Percentiles rank a stretch among this genome's conserved stretches.
phyloP scores from a whole-genome alignment of 805 yeast genomes.

The Candida peoriensis region DNA sequence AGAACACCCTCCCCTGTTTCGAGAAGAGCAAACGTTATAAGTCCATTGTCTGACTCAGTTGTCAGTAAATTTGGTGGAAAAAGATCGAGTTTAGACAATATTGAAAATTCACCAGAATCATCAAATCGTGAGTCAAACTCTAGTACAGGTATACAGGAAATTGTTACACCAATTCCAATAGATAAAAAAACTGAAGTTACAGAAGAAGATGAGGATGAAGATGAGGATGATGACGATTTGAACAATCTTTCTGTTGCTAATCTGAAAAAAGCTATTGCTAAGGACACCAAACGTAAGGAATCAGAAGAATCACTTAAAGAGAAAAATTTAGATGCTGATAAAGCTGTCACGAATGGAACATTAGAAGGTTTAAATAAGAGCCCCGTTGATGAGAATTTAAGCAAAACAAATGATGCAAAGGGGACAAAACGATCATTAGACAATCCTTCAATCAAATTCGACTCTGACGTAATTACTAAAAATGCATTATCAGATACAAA shows the following conservation, averaged over 20 bases:
- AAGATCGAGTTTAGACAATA: slow-evolving; percentile 12
- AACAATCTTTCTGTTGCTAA: slow-evolving; percentile 1
- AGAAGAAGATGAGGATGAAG: not conserved
- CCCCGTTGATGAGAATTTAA: too few relatives aligned
- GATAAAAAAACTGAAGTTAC: not conserved
- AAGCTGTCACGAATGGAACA: too few relatives aligned
- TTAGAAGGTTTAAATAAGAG: too few relatives aligned
- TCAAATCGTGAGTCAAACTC: not conserved
- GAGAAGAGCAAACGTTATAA: slow-evolving; percentile 7
- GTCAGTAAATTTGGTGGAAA: slow-evolving; percentile 19
- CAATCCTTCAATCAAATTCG: too few relatives aligned
- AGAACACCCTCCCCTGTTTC: slow-evolving; percentile 12
- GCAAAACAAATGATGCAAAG: too few relatives aligned
- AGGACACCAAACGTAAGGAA: slow-evolving; percentile 3
- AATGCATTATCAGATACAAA: too few relatives aligned
- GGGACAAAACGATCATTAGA: too few relatives aligned
- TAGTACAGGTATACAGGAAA: not conserved
- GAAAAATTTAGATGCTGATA: too few relatives aligned
- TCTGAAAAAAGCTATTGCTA: slow-evolving; percentile 9
- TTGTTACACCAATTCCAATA: not conserved
- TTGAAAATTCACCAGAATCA: not conserved
- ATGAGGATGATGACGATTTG: slow-evolving; percentile 2
- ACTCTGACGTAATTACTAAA: too few relatives aligned
- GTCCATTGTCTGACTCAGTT: slow-evolving; percentile 18
- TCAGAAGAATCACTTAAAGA: too few relatives aligned